Base-by-base conservation (phyloP, 352 stramenopile species). In the Pelagophyceae sp. region DNA sequence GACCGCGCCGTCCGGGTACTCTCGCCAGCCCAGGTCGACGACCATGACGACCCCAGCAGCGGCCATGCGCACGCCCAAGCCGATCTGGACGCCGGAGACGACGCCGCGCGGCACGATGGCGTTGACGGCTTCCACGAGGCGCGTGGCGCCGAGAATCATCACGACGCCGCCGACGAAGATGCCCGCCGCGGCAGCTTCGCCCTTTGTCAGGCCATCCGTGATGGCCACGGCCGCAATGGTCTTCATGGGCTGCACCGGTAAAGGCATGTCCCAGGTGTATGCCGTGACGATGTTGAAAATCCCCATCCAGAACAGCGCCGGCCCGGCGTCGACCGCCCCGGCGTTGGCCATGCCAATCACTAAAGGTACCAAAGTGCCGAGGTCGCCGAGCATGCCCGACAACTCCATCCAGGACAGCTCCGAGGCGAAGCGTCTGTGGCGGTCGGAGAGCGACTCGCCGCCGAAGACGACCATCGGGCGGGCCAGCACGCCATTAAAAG, bases 241-340 rank as follows among this genome's bases (percentile, higher is more conserved):
- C 83, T 97, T 97, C 93, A 97, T 97, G 23, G 93, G 93, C 81
- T 97, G 93, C 31, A 97, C 89, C n/a, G 90, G 91, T 83, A 97
- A 97, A 61, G 93, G 93, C 38, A 96, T 81, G 78, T 95, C 92
- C 85, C 94, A 96, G 63, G 89, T 82, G 35, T 88, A 85, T 35
- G 91, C 90, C 20, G 93, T 89, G 0, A 92, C 79, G 0, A 94
- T 80, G 38, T 95, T 97, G 77, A 90, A 92, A 17, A 94, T 75
- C 0, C 93, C 93, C 0, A 91, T 88, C 80, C 91, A 96, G 80
- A 96, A 96, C n/a, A 97, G 83, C 72, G 92, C 90, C 0, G 92
- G 87, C 0, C 90, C 90, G 40, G 96, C 90, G 74, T 89, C 85
- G 78, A 97, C 93, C 77, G 91, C 87, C 2, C 90, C 85, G 50